Conservation (phyloP, 352 stramenopile species). For the Blastocystis sp. region DNA sequence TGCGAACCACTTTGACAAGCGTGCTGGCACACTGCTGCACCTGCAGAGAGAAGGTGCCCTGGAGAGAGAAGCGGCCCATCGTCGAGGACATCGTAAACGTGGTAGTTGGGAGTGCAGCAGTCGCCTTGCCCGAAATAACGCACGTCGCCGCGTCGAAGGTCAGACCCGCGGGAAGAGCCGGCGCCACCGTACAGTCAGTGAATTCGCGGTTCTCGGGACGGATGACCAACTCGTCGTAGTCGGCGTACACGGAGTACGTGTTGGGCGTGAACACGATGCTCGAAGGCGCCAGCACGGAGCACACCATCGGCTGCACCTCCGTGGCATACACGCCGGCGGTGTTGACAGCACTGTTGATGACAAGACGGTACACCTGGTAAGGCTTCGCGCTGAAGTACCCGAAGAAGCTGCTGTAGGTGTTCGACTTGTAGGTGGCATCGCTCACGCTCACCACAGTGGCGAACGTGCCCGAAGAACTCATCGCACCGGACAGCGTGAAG, state of each 20-base stretch:
- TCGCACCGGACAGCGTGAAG: constrained; percentile 1
- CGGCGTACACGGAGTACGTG: constrained; percentile 26
- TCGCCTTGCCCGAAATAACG: neutral
- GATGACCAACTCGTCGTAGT: constrained; percentile 20
- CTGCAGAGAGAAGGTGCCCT: neutral
- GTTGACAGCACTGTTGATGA: neutral
- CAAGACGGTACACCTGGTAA: constrained; percentile 4
- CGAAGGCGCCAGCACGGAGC: neutral
- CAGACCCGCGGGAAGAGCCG: constrained; percentile 9
- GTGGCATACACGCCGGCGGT: neutral
- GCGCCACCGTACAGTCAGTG: neutral
- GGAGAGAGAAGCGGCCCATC: neutral
- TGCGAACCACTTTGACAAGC: constrained; percentile 11
- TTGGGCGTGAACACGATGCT: neutral
- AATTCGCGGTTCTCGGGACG: constrained; percentile 1
- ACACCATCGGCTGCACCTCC: constrained; percentile 52
- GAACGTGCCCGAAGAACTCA: neutral
- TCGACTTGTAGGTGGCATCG: neutral
- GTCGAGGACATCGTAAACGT: neutral
- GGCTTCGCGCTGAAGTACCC: constrained; percentile 21
- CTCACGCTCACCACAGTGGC: neutral
- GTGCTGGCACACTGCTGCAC: neutral
- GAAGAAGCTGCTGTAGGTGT: neutral
- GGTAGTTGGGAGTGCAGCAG: neutral
- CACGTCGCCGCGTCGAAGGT: constrained; percentile 19